phyloP scores from a whole-genome alignment of 805 yeast genomes.

The Ogataea trehaloabstinens region DNA sequence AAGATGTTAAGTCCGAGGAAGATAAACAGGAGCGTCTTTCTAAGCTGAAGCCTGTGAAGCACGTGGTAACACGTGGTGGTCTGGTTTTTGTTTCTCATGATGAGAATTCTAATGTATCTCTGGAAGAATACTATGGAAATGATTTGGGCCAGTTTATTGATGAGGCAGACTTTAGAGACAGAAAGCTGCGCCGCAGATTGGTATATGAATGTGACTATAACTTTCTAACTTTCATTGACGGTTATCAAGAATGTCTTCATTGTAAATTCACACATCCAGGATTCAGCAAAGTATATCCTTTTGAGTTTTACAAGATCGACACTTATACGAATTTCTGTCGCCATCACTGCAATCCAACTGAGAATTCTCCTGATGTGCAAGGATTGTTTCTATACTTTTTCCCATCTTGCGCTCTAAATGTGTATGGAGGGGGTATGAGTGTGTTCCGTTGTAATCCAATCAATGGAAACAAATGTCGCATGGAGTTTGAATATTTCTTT shows the following conservation, averaged over 20 bases:
- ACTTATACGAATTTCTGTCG: slow-evolving; percentile 27
- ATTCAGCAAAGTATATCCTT: slow-evolving; percentile 25
- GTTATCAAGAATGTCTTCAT: slow-evolving; percentile 30
- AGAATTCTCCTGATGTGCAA: slow-evolving; percentile 9
- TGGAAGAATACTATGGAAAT: slow-evolving; percentile 21
- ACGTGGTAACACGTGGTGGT: slow-evolving; percentile 24
- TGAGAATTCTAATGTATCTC: slow-evolving; percentile 12
- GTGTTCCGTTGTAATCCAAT: slow-evolving; percentile 30
- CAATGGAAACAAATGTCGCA: slow-evolving; percentile 24
- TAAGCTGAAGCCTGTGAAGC: slow-evolving; percentile 21
- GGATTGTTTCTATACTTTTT: slow-evolving; percentile 29
- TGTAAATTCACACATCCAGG: slow-evolving; percentile 29
- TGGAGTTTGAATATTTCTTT: slow-evolving; percentile 32
- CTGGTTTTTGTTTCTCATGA: slow-evolving; percentile 28
- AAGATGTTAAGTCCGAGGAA: slow-evolving; percentile 11
- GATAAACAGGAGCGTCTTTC: slow-evolving; percentile 11
- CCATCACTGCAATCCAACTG: slow-evolving; percentile 23
- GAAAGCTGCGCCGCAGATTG: slow-evolving; percentile 19
- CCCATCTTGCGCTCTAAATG: slow-evolving; percentile 28
- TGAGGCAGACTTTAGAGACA: slow-evolving; percentile 18
- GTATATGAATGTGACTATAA: slow-evolving; percentile 26
- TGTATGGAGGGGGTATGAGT: slow-evolving; percentile 32
- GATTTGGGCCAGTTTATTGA: slow-evolving; percentile 22
- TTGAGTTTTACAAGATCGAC: slow-evolving; percentile 28
- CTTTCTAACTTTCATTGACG: slow-evolving; percentile 25